Percentiles rank a stretch among this genome's conserved stretches.
Evolutionary conservation across 129 eudicot genomes (phyloP).

Genomic region (Escallonia herrerae): DNA sequence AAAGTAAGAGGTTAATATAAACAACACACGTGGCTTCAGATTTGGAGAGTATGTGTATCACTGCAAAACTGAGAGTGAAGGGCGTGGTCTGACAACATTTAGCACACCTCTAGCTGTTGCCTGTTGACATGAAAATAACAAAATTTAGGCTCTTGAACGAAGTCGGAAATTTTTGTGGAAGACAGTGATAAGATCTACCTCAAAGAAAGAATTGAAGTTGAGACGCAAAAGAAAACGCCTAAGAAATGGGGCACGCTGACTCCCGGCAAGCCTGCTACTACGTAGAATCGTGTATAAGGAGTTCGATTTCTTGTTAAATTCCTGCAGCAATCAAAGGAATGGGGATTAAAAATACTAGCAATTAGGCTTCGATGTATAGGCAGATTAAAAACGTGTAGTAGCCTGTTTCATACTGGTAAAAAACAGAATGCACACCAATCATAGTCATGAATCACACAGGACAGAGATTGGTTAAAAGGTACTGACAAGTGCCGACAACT

Average conservation of each 20-base stretch:
- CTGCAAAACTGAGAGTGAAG: conserved; percentile 47
- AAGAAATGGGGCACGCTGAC: conserved; percentile 96
- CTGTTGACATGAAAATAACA: conserved; percentile 28
- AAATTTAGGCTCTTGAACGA: conserved; percentile 9
- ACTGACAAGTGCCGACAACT: no score
- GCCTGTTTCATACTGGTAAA: background rate
- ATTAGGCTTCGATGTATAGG: no score
- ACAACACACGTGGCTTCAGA: no score
- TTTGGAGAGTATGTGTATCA: background rate
- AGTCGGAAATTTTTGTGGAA: background rate
- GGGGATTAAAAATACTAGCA: no score
- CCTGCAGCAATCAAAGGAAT: conserved; percentile 38
- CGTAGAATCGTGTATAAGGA: conserved; percentile 95
- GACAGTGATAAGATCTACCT: conserved; percentile 39
- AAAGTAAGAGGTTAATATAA: no score
- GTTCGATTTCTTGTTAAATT: conserved; percentile 89
- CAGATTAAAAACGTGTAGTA: no score
- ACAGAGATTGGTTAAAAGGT: no score
- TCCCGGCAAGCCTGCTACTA: conserved; percentile 97
- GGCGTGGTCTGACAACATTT: conserved; percentile 78
- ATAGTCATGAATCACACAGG: no score
- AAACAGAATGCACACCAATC: no score
- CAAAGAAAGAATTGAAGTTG: conserved; percentile 90
- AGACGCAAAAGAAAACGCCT: conserved; percentile 96
- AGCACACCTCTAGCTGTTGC: conserved; percentile 98